These are phyloP conservation scores for Skeletonema tropicum DNA, from an alignment of 108 stramenopile species.

Conservation along the genomic window DNA sequence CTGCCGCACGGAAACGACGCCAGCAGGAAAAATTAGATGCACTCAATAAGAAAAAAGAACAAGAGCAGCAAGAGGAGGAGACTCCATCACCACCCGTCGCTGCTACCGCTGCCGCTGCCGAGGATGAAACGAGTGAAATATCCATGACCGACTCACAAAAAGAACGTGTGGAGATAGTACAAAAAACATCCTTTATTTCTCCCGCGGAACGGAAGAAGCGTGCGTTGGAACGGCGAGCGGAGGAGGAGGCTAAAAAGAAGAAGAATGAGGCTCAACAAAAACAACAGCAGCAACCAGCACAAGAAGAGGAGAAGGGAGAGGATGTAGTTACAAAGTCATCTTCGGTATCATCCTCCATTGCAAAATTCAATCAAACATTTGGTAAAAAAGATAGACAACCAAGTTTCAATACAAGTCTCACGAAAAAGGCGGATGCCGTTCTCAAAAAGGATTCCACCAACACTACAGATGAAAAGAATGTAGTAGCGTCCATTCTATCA, in stretches of 20 bases:
- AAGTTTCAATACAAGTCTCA: background rate
- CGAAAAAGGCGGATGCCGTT: background rate
- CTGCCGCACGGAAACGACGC: constrained; percentile 28
- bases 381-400: background rate
- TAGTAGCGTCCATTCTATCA: background rate
- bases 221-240: constrained; percentile 8
- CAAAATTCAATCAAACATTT: background rate
- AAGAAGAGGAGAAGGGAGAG: background rate
- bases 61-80: background rate
- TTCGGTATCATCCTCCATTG: background rate
- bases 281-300: background rate
- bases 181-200: background rate
- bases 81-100: too few relatives aligned
- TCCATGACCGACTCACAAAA: constrained; percentile 3
- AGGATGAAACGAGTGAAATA: background rate
- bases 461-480: background rate
- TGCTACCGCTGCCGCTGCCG: background rate
- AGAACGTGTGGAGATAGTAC: constrained; percentile 2
- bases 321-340: background rate
- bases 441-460: background rate
- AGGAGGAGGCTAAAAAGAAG: too few relatives aligned
- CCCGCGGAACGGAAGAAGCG: constrained; percentile 10
- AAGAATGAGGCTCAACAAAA: too few relatives aligned
- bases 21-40: constrained; percentile 12
- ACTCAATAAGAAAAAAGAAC: background rate